A percentile compares a stretch with the other conserved stretches of the same genome.
Evolutionary conservation across 352 stramenopile species (phyloP).

Genomic region (Globisporangium perplexum): DNA sequence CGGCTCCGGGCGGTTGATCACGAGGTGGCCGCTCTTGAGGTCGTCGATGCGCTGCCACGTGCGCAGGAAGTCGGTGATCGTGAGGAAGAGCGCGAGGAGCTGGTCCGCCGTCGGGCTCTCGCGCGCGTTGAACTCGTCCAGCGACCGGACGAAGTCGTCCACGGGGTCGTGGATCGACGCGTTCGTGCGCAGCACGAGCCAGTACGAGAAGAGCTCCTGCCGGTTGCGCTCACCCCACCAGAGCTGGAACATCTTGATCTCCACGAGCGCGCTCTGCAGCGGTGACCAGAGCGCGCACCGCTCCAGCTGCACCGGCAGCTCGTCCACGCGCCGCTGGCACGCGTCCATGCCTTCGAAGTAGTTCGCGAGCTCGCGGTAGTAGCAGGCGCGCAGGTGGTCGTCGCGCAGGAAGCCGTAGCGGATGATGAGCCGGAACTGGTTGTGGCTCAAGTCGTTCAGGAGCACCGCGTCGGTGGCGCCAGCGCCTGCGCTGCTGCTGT

Average conservation of each 20-base stretch:
- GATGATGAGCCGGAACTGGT: constrained; percentile 60
- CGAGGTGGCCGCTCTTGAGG: constrained; percentile 13
- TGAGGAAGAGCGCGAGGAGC: constrained; percentile 62
- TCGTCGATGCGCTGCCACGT: constrained; percentile 45
- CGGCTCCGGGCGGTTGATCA: constrained; percentile 39
- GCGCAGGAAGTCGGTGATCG: constrained; percentile 74
- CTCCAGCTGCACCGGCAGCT: constrained; percentile 76
- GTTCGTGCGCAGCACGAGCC: constrained; percentile 59
- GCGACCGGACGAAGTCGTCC: constrained; percentile 70
- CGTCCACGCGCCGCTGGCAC: constrained; percentile 70
- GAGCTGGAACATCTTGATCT: constrained; percentile 85
- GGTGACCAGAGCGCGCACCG: constrained; percentile 60
- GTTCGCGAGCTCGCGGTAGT: constrained; percentile 68
- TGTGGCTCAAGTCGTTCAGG: constrained; percentile 74
- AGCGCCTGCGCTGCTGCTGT: constrained; percentile 2
- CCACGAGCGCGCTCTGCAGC: constrained; percentile 63
- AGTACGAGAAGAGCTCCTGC: constrained; percentile 78
- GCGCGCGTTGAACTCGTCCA: constrained; percentile 69
- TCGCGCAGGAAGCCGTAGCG: constrained; percentile 70
- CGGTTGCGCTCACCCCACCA: constrained; percentile 81
- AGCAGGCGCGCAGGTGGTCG: constrained; percentile 53
- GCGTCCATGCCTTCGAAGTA: constrained; percentile 70
- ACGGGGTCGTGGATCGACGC: constrained; percentile 68
- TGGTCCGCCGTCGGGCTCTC: constrained; percentile 60
- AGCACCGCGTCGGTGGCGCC: constrained; percentile 20